Evolutionary conservation across 202 grass and related monocot genomes (phyloP).

Genomic region (Schoenoplectus triqueter): DNA sequence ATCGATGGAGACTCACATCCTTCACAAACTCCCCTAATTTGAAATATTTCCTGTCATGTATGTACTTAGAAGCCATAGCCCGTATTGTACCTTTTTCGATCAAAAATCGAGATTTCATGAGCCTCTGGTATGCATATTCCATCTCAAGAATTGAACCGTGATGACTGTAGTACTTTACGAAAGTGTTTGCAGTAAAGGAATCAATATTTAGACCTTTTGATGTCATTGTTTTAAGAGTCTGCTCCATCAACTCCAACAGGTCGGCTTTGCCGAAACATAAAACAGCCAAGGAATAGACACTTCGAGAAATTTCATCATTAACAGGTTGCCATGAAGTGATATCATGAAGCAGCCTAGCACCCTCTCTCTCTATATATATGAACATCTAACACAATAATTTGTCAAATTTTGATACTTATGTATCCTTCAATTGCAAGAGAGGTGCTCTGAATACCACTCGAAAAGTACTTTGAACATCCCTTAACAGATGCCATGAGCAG

Average conservation of each 20-base stretch:
- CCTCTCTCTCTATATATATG: too few relatives aligned
- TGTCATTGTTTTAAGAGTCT: conserved; percentile 56
- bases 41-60: conserved; percentile 66
- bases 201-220: conserved; percentile 55
- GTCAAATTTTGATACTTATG: too few relatives aligned
- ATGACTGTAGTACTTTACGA: conserved; percentile 61
- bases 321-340: conserved; percentile 32
- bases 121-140: conserved; percentile 65
- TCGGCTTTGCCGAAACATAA: conserved; percentile 66
- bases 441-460: too few relatives aligned
- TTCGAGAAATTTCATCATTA: conserved; percentile 12
- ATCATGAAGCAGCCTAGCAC: too few relatives aligned
- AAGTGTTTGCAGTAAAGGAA: conserved; percentile 65
- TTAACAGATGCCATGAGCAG: too few relatives aligned
- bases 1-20: conserved; percentile 56
- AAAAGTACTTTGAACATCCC: too few relatives aligned
- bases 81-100: conserved; percentile 54
- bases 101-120: conserved; percentile 62
- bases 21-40: conserved; percentile 68
- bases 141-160: conserved; percentile 68
- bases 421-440: too few relatives aligned
- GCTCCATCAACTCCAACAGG: conserved; percentile 71
- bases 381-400: too few relatives aligned
- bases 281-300: conserved; percentile 60
- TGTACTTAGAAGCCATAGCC: conserved; percentile 62